Base-by-base conservation (phyloP, 2,329 filamentous ascomycete genomes). In the Botrytis medusae region DNA sequence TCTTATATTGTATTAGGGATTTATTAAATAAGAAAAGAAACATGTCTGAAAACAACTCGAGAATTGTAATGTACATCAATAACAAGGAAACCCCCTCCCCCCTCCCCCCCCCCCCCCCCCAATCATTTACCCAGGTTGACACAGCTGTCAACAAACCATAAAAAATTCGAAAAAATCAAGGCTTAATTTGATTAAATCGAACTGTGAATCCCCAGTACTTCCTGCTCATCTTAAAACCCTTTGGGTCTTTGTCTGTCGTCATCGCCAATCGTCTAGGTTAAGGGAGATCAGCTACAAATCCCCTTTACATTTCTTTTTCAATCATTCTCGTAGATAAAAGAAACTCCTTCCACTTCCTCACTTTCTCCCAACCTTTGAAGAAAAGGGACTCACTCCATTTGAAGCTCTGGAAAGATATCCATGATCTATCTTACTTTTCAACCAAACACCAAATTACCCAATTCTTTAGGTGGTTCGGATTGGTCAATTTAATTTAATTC, bases 401-500 rank as follows among this genome's bases (percentile, higher is more conserved):
- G 37, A 65, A 67, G 44, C 44, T 48, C 29, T 40, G 48, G 25
- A 68, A 40, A 37, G 22, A 40, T 54, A 10, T 67, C 34, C 44
- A 65, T 48, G 63, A 18, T 34, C 25, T 37, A 46, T 64, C 46
- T 18, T 57, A 7, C 57, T 62, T n/a, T 46, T 57, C 29, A 63
- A 22, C 32, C 32, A 51, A 57, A 29, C 25, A 64, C 40, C 32
- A 64, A 34, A 37, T 51, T 71, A 71, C 44, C 69, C 40, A 44
- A 62, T 63, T 51, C 46, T 29, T 51, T 63, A 22, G 54, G 34
- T 48, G 40, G 29, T 32, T 48, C 42, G 18, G 42, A 64, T 71
- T 71, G 69, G 44, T 32, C 69, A 29, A 54, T 71, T 25, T 64
- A 64, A 71, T 51, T 71, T 44, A 42, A 71, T n/a, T 40, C 42